phyloP scores from a whole-genome alignment of 306 rosid species.

The Mimosa bimucronata region DNA sequence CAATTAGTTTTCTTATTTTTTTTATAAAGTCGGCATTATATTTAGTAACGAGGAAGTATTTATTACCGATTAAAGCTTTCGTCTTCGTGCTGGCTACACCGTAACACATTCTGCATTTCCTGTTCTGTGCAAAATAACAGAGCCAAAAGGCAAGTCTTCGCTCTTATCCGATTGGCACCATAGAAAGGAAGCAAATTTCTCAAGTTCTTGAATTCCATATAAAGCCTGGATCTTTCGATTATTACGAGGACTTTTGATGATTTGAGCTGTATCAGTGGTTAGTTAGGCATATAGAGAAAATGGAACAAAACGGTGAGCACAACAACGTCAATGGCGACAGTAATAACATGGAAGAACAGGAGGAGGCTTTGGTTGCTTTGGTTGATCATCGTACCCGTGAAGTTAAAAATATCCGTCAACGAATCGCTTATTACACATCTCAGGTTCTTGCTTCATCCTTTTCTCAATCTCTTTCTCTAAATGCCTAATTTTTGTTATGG shows the following conservation, averaged over 20 bases:
- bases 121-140: not conserved
- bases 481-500: not conserved
- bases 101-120: not conserved
- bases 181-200: slow-evolving; percentile 1
- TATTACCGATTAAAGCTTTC: no score
- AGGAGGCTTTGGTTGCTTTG: slow-evolving; percentile 65
- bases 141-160: not conserved
- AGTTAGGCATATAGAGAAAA: slow-evolving; percentile 31
- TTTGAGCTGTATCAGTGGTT: not conserved
- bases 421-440: slow-evolving; percentile 53
- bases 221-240: slow-evolving; percentile 14
- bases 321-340: not conserved
- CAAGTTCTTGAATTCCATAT: not conserved
- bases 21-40: no score
- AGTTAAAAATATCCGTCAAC: slow-evolving; percentile 50
- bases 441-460: slow-evolving; percentile 45
- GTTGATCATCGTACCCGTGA: slow-evolving; percentile 65
- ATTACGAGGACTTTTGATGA: slow-evolving; percentile 21
- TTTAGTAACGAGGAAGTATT: no score
- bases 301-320: slow-evolving; percentile 32
- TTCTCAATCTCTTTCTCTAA: not conserved
- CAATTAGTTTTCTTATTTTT: no score
- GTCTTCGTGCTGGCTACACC: no score
- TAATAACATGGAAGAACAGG: slow-evolving; percentile 55
- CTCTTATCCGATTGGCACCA: not conserved